Evolutionary conservation across 1,284 basidiomycete species (phyloP).

Genomic region (Rhodotorula sp.): DNA sequence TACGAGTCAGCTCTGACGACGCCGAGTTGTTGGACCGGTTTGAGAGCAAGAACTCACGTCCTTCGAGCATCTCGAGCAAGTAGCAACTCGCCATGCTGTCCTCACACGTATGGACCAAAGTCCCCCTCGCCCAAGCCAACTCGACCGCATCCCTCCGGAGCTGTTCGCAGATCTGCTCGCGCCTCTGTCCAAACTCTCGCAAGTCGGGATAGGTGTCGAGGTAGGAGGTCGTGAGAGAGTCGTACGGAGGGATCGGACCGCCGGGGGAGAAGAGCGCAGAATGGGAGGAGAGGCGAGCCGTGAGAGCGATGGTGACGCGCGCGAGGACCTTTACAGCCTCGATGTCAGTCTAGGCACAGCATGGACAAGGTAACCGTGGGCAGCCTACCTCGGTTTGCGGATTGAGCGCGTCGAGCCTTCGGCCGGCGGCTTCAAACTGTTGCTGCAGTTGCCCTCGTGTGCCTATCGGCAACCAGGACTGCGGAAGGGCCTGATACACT

Average conservation of each 20-base stretch:
- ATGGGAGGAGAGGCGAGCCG: slow-evolving; percentile 36
- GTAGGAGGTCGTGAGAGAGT: slow-evolving; percentile 19
- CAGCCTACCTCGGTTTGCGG: slow-evolving; percentile 31
- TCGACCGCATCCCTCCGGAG: slow-evolving; percentile 30
- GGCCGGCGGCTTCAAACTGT: slow-evolving; percentile 29
- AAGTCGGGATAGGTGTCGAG: slow-evolving; percentile 26
- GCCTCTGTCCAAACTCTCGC: slow-evolving; percentile 24
- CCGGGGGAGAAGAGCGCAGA: slow-evolving; percentile 13
- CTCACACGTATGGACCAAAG: slow-evolving; percentile 29
- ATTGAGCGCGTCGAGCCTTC: slow-evolving; percentile 17
- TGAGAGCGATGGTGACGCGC: slow-evolving; percentile 34
- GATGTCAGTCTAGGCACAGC: not conserved
- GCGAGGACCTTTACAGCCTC: slow-evolving; percentile 24
- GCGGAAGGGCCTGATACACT: slow-evolving; percentile 31
- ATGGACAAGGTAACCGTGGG: not conserved
- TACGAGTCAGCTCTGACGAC: too few relatives aligned
- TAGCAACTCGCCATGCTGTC: slow-evolving; percentile 38
- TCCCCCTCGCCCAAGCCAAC: slow-evolving; percentile 34
- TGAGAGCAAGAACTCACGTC: slow-evolving; percentile 8
- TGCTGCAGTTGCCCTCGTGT: slow-evolving; percentile 15
- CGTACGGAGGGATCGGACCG: slow-evolving; percentile 15
- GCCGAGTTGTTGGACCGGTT: too few relatives aligned
- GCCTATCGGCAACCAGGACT: slow-evolving; percentile 34
- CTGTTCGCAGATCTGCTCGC: slow-evolving; percentile 24
- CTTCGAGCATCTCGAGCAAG: slow-evolving; percentile 39